Base-by-base conservation (phyloP, 208 protist species). In the Acanthamoeba sp. region DNA sequence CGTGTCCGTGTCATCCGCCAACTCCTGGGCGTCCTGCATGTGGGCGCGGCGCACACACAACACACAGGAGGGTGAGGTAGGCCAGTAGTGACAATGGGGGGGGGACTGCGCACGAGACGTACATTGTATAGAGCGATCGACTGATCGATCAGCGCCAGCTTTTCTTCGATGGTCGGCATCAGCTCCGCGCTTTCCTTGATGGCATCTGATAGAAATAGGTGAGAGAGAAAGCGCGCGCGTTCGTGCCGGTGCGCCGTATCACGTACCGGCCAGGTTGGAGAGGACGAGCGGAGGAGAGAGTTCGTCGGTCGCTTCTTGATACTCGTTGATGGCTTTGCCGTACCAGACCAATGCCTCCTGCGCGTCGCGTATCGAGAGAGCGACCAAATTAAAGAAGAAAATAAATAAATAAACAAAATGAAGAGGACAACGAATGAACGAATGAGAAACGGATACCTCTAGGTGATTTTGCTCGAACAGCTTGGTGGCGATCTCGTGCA, bases 401-500 rank as follows among this genome's bases (percentile, higher is more conserved):
- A 20, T 55, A 14, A 50, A 45, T 55, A 48, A 20, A 87, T 7
- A 50, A 1, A 59, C 32, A 29, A 52, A 84, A 52, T 9, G 36
- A 42, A 84, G 29, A 52, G 64, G 6, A 27, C 12, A 14, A 20
- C 18, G 34, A 52, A 27, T 52, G 40, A 85, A 52, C 2, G n/a
- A 85, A 52, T 52, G 40, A 85, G 76, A 85, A 52, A 34, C 2
- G 69, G 24, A 85, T 18, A 36, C 12, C 2, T 18, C 18, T 50
- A 7, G 16, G 50, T 16, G 78, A 1, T 55, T 7, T 18, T 36
- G 78, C 14, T 73, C 64, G 29, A 73, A 73, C n/a, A 40, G 27
- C 7, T 38, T 16, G 32, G 34, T 38, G 64, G 64, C 64, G 64
- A 73, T 73, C n/a, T 73, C 64, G 64, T 73, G 64, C 64, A 73